Conservation (phyloP, 345 rosid species). For the Brassica juncea region DNA sequence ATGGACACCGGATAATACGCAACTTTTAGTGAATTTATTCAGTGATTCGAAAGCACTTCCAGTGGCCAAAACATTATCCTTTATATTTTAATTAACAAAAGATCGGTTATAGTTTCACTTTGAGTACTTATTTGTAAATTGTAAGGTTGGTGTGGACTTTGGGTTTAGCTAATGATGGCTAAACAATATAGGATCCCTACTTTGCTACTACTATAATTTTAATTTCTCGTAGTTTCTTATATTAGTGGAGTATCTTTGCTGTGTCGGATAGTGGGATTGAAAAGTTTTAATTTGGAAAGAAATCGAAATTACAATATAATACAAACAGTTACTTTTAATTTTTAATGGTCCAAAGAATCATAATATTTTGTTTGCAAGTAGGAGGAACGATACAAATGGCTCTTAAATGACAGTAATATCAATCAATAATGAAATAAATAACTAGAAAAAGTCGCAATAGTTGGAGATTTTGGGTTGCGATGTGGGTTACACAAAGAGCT, state of each 20-base stretch:
- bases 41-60: constrained; percentile 13
- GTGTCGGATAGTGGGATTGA: constrained; percentile 42
- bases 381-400: not conserved
- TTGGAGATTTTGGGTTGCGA: not conserved
- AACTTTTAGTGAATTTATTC: constrained; percentile 1
- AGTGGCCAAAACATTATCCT: constrained; percentile 34
- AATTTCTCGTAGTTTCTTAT: constrained; percentile 13
- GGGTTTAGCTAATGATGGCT: constrained; percentile 38
- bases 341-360: not conserved
- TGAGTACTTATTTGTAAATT: constrained; percentile 19
- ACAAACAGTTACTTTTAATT: constrained; percentile 8
- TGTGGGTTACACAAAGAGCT: constrained; percentile 3
- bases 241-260: constrained; percentile 43
- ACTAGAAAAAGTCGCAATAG: not conserved
- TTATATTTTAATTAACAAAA: constrained; percentile 30
- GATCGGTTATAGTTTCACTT: constrained; percentile 24
- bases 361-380: not conserved
- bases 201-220: constrained; percentile 20
- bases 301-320: constrained; percentile 13
- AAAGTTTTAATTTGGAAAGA: constrained; percentile 39
- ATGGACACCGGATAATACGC: constrained; percentile 36
- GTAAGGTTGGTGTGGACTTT: constrained; percentile 29
- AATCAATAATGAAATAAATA: not conserved
- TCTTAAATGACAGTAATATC: not conserved
- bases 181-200: constrained; percentile 39